These are phyloP conservation scores for Allomyces macrogynus DNA, from an alignment of 192 early-diverging fungal genomes.

Conservation along the genomic window DNA sequence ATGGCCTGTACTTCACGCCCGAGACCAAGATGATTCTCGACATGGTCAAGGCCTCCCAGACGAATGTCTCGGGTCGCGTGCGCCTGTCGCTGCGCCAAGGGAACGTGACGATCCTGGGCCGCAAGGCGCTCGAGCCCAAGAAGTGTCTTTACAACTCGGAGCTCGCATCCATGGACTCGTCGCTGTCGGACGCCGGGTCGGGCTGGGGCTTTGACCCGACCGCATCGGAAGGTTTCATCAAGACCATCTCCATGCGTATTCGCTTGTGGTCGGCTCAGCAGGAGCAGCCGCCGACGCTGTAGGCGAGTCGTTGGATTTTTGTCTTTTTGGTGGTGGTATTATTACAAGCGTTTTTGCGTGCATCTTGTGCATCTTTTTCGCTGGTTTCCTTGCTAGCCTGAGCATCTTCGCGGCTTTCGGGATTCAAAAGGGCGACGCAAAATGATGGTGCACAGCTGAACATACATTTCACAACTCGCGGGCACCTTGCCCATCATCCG, in stretches of 20 bases:
- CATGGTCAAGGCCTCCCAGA: conserved; percentile 62
- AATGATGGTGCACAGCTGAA: no score
- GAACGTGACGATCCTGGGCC: conserved; percentile 68
- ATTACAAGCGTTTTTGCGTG: no score
- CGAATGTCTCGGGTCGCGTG: conserved; percentile 75
- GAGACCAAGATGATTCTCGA: conserved; percentile 79
- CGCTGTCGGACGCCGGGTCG: conserved; percentile 24
- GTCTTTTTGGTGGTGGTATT: no score
- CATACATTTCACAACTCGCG: no score
- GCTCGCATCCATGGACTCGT: conserved; percentile 88
- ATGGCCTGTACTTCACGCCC: conserved; percentile 91
- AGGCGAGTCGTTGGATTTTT: no score
- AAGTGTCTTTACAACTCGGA: conserved; percentile 77
- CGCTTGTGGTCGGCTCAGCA: conserved; percentile 28
- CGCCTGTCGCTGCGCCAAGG: conserved; percentile 96
- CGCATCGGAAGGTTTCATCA: conserved; percentile 95
- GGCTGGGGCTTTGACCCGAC: conserved; percentile 63
- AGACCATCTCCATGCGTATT: conserved; percentile 86
- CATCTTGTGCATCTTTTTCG: no score
- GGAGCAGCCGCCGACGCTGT: conserved; percentile 3
- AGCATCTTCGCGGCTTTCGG: no score
- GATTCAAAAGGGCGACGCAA: no score
- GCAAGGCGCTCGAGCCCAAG: conserved; percentile 40
- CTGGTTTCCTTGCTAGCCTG: no score
- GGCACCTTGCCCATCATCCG: no score